Conservation (phyloP, 176 grass and related monocot genomes). For the Oryza meridionalis region DNA sequence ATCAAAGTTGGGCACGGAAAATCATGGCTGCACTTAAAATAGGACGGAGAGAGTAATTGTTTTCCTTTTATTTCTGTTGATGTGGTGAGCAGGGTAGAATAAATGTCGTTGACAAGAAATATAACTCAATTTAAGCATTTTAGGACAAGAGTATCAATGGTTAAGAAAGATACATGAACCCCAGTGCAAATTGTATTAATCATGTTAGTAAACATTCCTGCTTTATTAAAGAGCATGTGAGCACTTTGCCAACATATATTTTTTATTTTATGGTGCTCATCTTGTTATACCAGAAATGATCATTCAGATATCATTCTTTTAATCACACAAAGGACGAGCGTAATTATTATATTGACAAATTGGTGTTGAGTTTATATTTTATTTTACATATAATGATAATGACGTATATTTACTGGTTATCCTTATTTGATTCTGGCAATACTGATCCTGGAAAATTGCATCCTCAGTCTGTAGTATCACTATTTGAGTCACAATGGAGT, state of each 20-base stretch:
- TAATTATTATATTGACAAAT: constrained; percentile 11
- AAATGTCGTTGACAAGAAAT: constrained; percentile 3
- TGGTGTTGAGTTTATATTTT: constrained; percentile 6
- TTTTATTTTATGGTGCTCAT: constrained; percentile 13
- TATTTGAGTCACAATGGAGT: constrained; percentile 98
- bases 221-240: not conserved
- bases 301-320: constrained; percentile 13
- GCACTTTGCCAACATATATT: not conserved
- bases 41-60: not conserved
- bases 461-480: constrained; percentile 69
- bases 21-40: too few relatives aligned
- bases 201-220: not conserved
- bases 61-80: not conserved
- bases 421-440: constrained; percentile 36
- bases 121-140: not conserved
- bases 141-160: not conserved
- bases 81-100: not conserved
- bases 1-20: too few relatives aligned
- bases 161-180: constrained; percentile 6
- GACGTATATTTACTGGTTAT: constrained; percentile 9
- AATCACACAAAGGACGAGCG: not conserved
- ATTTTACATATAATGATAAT: constrained; percentile 26
- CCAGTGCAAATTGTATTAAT: not conserved
- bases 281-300: not conserved
- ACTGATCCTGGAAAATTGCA: constrained; percentile 63